Evolutionary conservation across 352 stramenopile genomes (phyloP).

Genomic region (Globisporangium splendens): DNA sequence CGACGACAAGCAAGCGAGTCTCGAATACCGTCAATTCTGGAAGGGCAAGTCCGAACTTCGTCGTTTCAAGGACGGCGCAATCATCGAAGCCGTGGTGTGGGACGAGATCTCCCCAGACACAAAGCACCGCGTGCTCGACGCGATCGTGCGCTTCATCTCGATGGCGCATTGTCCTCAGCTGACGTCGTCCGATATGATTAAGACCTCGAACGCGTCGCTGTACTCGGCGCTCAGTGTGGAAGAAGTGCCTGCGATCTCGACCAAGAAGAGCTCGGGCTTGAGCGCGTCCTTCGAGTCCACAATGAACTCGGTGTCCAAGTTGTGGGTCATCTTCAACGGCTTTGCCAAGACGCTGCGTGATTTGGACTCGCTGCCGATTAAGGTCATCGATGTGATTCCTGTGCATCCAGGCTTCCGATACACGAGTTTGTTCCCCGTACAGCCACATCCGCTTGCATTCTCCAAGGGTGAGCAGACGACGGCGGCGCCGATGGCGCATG

Average conservation of each 20-base stretch:
- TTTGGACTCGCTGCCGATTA: slow-evolving; percentile 80
- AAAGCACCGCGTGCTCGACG: slow-evolving; percentile 66
- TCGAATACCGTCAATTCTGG: slow-evolving; percentile 87
- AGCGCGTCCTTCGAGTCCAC: slow-evolving; percentile 61
- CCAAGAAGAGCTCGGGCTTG: slow-evolving; percentile 37
- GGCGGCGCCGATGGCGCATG: slow-evolving; percentile 47
- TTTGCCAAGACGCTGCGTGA: slow-evolving; percentile 75
- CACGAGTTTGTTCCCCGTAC: slow-evolving; percentile 79
- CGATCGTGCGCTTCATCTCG: slow-evolving; percentile 75
- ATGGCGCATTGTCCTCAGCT: slow-evolving; percentile 64
- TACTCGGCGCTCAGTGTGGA: slow-evolving; percentile 69
- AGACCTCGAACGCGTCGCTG: slow-evolving; percentile 71
- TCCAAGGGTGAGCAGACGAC: slow-evolving; percentile 66
- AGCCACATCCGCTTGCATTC: slow-evolving; percentile 83
- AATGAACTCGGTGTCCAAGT: slow-evolving; percentile 70
- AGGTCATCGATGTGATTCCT: slow-evolving; percentile 77
- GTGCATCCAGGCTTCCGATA: slow-evolving; percentile 83
- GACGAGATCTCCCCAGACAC: slow-evolving; percentile 67
- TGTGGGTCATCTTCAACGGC: slow-evolving; percentile 79
- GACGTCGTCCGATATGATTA: slow-evolving; percentile 40
- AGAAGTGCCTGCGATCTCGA: slow-evolving; percentile 24
- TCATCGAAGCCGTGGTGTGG: slow-evolving; percentile 89
- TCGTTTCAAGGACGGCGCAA: slow-evolving; percentile 88
- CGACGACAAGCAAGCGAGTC: slow-evolving; percentile 69
- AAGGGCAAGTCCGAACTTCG: slow-evolving; percentile 84